Conservation (phyloP, 1,139 yeast species). For the Yamadazyma blattariae region DNA sequence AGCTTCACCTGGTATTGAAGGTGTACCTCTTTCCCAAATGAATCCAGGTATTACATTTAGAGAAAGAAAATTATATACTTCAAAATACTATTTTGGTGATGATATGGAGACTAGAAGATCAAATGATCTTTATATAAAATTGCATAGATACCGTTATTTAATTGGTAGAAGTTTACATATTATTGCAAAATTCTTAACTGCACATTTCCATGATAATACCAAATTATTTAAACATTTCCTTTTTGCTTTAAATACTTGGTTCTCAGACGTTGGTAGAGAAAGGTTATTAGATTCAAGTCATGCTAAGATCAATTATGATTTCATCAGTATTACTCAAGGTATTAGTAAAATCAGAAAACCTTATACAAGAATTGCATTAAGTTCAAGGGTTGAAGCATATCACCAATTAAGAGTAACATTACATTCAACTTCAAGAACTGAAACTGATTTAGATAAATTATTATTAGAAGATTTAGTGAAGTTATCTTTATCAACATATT, state of each 20-base stretch:
- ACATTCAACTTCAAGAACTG: constrained; percentile 73
- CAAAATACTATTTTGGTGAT: constrained; percentile 56
- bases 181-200: constrained; percentile 47
- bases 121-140: constrained; percentile 51
- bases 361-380: constrained; percentile 74
- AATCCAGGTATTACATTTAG: constrained; percentile 54
- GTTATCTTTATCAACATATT: constrained; percentile 68
- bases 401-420: constrained; percentile 75
- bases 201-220: constrained; percentile 64
- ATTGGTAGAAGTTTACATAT: constrained; percentile 71
- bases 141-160: constrained; percentile 60
- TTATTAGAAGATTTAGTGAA: constrained; percentile 69
- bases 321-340: constrained; percentile 35
- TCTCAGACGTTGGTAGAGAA: constrained; percentile 80
- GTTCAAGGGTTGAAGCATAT: constrained; percentile 71
- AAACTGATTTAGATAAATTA: constrained; percentile 62
- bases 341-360: constrained; percentile 59
- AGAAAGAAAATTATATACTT: constrained; percentile 57
- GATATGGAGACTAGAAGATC: constrained; percentile 45
- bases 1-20: constrained; percentile 42
- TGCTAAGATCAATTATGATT: constrained; percentile 35
- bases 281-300: constrained; percentile 58
- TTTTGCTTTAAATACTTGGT: constrained; percentile 73
- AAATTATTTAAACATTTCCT: constrained; percentile 63
- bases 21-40: constrained; percentile 42